These are phyloP conservation scores for Hirsutella minnesotensis DNA, from an alignment of 2,329 filamentous ascomycete genomes.

Conservation along the genomic window DNA sequence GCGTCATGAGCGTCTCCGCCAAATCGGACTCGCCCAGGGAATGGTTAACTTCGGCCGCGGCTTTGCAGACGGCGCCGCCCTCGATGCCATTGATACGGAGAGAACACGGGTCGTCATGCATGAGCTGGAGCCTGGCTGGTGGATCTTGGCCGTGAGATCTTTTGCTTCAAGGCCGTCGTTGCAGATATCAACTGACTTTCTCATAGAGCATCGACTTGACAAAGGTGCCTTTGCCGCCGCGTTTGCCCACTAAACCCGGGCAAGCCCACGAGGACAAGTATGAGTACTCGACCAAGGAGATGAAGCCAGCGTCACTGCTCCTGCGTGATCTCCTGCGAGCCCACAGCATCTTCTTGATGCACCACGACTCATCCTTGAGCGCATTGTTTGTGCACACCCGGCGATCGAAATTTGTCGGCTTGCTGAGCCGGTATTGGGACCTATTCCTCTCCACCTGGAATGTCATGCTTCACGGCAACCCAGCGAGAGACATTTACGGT, in stretches of 20 bases:
- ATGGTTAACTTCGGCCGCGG: conserved; percentile 88
- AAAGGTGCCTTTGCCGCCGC: conserved; percentile 50
- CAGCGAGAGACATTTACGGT: conserved; percentile 64
- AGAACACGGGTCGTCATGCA: conserved; percentile 74
- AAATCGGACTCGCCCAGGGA: conserved; percentile 91
- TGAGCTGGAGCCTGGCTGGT: conserved; percentile 87
- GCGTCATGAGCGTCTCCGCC: conserved; percentile 75
- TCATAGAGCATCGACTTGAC: conserved; percentile 58
- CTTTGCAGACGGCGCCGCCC: conserved; percentile 65
- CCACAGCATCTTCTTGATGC: conserved; percentile 74
- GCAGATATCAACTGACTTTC: not conserved
- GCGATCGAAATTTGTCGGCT: conserved; percentile 56
- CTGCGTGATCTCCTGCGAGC: conserved; percentile 73
- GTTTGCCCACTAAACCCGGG: conserved; percentile 28
- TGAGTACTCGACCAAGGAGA: conserved; percentile 83
- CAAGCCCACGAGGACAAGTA: conserved; percentile 32
- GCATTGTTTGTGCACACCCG: conserved; percentile 53
- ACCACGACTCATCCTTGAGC: conserved; percentile 67
- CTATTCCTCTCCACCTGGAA: conserved; percentile 64
- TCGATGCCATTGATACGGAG: conserved; percentile 85
- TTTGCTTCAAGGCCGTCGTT: not conserved
- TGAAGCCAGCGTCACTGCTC: conserved; percentile 70
- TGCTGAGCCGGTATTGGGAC: conserved; percentile 75
- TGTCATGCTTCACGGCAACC: conserved; percentile 81
- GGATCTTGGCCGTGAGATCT: conserved; percentile 72